Base-by-base conservation (phyloP, 139 green algal species). In the Coelastrella sp. region DNA sequence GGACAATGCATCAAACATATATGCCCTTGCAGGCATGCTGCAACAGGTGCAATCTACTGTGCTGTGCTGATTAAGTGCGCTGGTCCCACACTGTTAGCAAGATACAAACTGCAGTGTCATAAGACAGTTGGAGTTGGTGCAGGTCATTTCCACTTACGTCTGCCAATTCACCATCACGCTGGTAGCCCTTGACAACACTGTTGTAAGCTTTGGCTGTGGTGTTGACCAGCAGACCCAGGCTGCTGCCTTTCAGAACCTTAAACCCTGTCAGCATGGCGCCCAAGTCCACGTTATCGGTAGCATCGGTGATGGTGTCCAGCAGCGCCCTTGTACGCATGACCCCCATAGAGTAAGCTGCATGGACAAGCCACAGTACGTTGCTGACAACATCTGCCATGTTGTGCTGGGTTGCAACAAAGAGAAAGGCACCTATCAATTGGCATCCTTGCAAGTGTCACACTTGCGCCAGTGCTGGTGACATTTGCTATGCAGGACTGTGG, bases 221-320 rank as follows among this genome's bases (percentile, higher is more conserved):
- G n/a, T 25, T 6, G 61, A 65, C n/a, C 25, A 84, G 9, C 58
- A 15, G 24, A 0, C 27, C 12, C 25, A 63, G 19, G n/a, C 60
- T 87, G 27, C 7, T 61, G 60, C 20, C 25, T 76, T 17, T 19
- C 68, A 76, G n/a, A 58, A 17, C 74, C 7, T 58, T 80, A 24
- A 93, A 66, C 9, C 74, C 59, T 12, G 7, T 76, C 7, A 91
- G 87, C 87, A 91, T 57, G 7, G 88, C 80, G 22, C 91, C 91
- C 7, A 94, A 4, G 75, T 93, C 92, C 12, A 92, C 87, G 17
- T 87, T 87, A 19, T 82, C 84, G 7, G 82, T 49, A 61, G 90
- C 89, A 25, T 90, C 86, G 58, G 11, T 11, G n/a, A 93, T 82
- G 4, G n/a, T 22, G 22, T 63, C 84, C 24, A 93, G 87, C 10